Evolutionary conservation across 345 rosid species (phyloP).

Genomic region (sweet orange (Citrus sinensis)): DVS_A1.0 CM039163.1:24923001-24923500

Average conservation of each 20-base stretch:
- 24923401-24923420: constrained; percentile 89
- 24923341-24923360: constrained; percentile 72
- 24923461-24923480: constrained; percentile 76
- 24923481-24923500: constrained; percentile 67
- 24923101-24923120: constrained; percentile 65
- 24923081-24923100: constrained; percentile 35
- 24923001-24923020: not conserved
- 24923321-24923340: constrained; percentile 30
- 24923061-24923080: constrained; percentile 30
- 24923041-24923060: constrained; percentile 19
- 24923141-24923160: constrained; percentile 59
- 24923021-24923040: constrained; percentile 19
- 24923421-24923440: constrained; percentile 84
- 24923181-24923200: constrained; percentile 23
- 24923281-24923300: not conserved
- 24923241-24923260: not conserved
- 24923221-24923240: constrained; percentile 15
- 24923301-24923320: constrained; percentile 11
- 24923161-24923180: constrained; percentile 26
- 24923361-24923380: constrained; percentile 81
- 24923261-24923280: constrained; percentile 19
- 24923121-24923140: constrained; percentile 49
- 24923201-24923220: constrained; percentile 24
- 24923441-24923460: constrained; percentile 88
- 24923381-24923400: constrained; percentile 72